Conservation (phyloP, 108 stramenopile species). For the Cylindrotheca closterium region DNA sequence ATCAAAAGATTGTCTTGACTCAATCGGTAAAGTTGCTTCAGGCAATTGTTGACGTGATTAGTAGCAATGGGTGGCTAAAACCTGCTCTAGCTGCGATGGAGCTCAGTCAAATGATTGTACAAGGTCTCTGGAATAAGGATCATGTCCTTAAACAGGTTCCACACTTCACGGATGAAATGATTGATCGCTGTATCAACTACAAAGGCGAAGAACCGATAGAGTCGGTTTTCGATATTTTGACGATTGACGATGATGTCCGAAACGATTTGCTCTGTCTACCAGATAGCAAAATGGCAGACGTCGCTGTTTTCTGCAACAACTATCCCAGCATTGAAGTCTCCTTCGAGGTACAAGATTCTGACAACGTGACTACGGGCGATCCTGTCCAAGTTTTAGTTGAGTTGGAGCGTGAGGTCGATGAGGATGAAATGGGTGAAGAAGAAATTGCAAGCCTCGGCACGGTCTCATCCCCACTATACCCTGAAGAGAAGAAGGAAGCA, state of each 20-base stretch:
- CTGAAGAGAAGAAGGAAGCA: conserved; percentile 88
- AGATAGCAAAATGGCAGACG: conserved; percentile 92
- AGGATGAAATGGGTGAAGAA: conserved; percentile 81
- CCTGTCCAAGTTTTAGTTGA: conserved; percentile 84
- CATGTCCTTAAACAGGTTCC: conserved; percentile 90
- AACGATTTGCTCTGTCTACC: conserved; percentile 87
- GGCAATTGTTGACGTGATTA: conserved; percentile 97
- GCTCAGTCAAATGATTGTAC: conserved; percentile 97
- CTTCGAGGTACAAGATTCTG: conserved; percentile 83
- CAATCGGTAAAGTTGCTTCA: conserved; percentile 85
- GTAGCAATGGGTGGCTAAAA: conserved; percentile 96
- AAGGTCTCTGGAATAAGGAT: conserved; percentile 96
- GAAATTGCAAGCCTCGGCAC: conserved; percentile 67
- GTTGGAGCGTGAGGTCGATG: conserved; percentile 92
- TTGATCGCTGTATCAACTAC: conserved; percentile 67
- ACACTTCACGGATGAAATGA: conserved; percentile 93
- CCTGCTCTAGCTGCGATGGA: conserved; percentile 99
- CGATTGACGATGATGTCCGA: conserved; percentile 93
- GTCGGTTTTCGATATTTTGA: conserved; percentile 90
- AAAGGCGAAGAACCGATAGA: conserved; percentile 82
- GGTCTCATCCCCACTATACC: conserved; percentile 90
- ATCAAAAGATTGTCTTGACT: conserved; percentile 80
- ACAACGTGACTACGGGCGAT: conserved; percentile 87
- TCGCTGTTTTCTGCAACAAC: conserved; percentile 97
- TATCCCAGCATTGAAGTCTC: conserved; percentile 95